Evolutionary conservation across 495 filamentous ascomycete genomes (phyloP).

Genomic region (Podospora tetraspora): DNA sequence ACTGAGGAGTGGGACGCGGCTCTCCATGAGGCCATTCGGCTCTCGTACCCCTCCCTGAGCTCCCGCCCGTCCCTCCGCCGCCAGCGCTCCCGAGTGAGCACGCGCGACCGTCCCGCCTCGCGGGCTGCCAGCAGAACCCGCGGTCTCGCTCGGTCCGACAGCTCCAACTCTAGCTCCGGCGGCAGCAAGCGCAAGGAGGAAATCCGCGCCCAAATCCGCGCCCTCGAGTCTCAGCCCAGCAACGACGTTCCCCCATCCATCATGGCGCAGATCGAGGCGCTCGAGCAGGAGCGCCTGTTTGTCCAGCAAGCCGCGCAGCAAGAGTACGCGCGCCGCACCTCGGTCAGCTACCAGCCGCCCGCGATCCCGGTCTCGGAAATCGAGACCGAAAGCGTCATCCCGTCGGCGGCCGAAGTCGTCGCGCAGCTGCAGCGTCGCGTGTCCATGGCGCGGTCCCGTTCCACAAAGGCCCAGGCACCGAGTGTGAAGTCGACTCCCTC

Average conservation of each 20-base stretch:
- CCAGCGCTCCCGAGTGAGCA: constrained; percentile 10
- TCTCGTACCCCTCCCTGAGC: constrained; percentile 24
- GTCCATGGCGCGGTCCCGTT: constrained; percentile 10
- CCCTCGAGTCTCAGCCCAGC: constrained; percentile 11
- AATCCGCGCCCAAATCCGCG: constrained; percentile 15
- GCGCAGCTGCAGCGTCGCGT: constrained; percentile 20
- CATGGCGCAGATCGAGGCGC: constrained; percentile 32
- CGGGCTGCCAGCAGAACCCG: constrained; percentile 9
- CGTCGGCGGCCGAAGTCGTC: constrained; percentile 4
- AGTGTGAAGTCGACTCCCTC: not conserved
- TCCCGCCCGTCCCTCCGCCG: constrained; percentile 16
- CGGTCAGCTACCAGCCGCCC: constrained; percentile 6
- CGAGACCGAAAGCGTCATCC: not conserved
- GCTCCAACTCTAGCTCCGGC: not conserved
- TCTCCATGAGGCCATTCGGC: constrained; percentile 21
- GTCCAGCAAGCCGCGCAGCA: constrained; percentile 20
- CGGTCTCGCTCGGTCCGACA: constrained; percentile 5
- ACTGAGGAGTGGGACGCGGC: constrained; percentile 19
- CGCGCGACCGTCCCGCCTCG: not conserved
- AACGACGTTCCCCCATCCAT: constrained; percentile 7
- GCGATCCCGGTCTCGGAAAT: constrained; percentile 3
- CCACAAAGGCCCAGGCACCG: not conserved
- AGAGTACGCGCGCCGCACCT: constrained; percentile 19
- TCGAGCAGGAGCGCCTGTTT: constrained; percentile 33
- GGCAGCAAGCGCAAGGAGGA: constrained; percentile 15